A percentile compares a stretch with the other conserved stretches of the same genome.
These are phyloP conservation scores for Cordyceps cicadae DNA, from an alignment of 2,329 filamentous ascomycete species.

Conservation along the genomic window DNA sequence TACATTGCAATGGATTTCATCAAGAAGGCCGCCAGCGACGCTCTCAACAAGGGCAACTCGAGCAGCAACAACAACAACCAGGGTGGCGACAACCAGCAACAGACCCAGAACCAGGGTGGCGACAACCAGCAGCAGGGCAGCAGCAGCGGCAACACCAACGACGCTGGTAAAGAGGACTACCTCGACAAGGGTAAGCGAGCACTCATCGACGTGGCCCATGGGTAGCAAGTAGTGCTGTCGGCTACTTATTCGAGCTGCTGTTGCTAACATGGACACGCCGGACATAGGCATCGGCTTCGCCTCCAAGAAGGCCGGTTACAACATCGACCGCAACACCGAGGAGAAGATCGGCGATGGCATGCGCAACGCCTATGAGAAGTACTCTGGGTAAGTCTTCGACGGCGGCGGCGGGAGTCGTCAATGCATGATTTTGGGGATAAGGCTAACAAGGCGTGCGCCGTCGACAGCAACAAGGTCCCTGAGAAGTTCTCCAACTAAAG, in stretches of 20 bases:
- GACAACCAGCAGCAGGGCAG: slow-evolving; percentile 3
- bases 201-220: background rate
- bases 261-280: background rate
- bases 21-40: slow-evolving; percentile 25
- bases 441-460: background rate
- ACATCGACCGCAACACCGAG: slow-evolving; percentile 25
- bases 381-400: slow-evolving; percentile 25
- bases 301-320: slow-evolving; percentile 27
- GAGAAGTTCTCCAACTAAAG: slow-evolving; percentile 29
- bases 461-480: slow-evolving; percentile 20
- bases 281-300: slow-evolving; percentile 22
- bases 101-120: slow-evolving; percentile 11
- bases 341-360: slow-evolving; percentile 33
- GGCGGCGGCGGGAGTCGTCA: background rate
- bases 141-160: background rate
- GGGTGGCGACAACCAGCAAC: background rate
- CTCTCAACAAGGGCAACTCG: slow-evolving; percentile 13
- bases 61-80: background rate
- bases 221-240: background rate
- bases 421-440: background rate
- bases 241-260: background rate
- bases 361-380: slow-evolving; percentile 28
- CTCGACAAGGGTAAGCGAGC: slow-evolving; percentile 28
- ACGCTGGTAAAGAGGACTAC: slow-evolving; percentile 25
- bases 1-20: slow-evolving; percentile 31